Conservation (phyloP, 768 basidiomycete species). For the Mycena albidolilacea region DNA sequence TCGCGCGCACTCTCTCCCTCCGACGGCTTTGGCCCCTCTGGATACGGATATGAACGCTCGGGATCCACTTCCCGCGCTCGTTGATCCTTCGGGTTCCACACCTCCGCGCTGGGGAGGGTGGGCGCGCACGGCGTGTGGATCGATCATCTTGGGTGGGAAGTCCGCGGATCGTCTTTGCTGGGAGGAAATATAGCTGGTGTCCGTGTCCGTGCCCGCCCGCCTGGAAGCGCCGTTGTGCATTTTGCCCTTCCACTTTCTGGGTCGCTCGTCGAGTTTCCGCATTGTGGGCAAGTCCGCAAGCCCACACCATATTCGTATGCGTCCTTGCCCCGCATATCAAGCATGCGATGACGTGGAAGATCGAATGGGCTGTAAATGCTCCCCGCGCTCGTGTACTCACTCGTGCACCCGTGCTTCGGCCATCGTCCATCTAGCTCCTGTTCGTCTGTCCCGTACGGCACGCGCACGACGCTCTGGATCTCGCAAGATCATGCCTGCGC, state of each 20-base stretch:
- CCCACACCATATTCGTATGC: too few relatives aligned
- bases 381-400: too few relatives aligned
- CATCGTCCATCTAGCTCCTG: too few relatives aligned
- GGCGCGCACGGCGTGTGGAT: not conserved
- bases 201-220: not conserved
- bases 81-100: not conserved
- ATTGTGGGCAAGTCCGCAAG: not conserved
- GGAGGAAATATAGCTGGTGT: not conserved
- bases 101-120: not conserved
- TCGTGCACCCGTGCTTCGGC: too few relatives aligned
- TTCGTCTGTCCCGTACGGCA: too few relatives aligned
- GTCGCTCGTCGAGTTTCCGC: conserved; percentile 3
- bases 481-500: too few relatives aligned
- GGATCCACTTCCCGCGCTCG: not conserved
- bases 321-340: too few relatives aligned
- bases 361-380: too few relatives aligned
- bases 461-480: too few relatives aligned
- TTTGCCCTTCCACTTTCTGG: not conserved
- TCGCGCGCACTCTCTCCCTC: not conserved
- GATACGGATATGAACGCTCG: conserved; percentile 2
- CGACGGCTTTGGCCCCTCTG: conserved; percentile 14
- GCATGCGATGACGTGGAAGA: too few relatives aligned
- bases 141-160: not conserved
- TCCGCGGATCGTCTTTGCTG: not conserved
- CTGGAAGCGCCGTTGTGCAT: not conserved